These are phyloP conservation scores for Irpex sp. DNA, from an alignment of 1,284 basidiomycete species.

Conservation along the genomic window DNA sequence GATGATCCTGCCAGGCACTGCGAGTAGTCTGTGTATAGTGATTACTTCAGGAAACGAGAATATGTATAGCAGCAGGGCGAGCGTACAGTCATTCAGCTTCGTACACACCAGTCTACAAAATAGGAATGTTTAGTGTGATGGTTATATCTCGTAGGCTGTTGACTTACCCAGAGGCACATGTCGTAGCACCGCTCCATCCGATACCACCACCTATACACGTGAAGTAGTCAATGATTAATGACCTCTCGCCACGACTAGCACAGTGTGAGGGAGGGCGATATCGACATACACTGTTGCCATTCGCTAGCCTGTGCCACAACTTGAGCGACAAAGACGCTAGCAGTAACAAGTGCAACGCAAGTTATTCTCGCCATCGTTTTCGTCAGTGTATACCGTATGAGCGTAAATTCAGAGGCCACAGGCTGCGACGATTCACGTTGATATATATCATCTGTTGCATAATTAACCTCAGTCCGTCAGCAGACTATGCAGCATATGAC, in stretches of 20 bases:
- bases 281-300: not conserved
- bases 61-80: not conserved
- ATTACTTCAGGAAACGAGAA: conserved; percentile 18
- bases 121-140: not conserved
- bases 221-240: not conserved
- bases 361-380: not conserved
- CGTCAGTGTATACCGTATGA: not conserved
- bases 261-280: not conserved
- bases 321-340: not conserved
- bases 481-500: not conserved
- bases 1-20: conserved; percentile 37
- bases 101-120: conserved; percentile 31
- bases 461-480: not conserved
- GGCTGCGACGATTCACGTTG: too few species aligned
- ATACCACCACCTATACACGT: conserved; percentile 32
- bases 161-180: conserved; percentile 36
- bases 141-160: too few species aligned
- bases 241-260: not conserved
- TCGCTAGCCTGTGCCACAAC: not conserved
- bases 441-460: too few species aligned
- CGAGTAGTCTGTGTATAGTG: conserved; percentile 33
- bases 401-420: too few species aligned
- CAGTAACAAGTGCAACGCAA: not conserved
- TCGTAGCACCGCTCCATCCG: conserved; percentile 37
- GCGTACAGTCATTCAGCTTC: conserved; percentile 35